Conservation (phyloP, 2,329 filamentous ascomycete genomes). For the Botrytis paeoniae region DNA sequence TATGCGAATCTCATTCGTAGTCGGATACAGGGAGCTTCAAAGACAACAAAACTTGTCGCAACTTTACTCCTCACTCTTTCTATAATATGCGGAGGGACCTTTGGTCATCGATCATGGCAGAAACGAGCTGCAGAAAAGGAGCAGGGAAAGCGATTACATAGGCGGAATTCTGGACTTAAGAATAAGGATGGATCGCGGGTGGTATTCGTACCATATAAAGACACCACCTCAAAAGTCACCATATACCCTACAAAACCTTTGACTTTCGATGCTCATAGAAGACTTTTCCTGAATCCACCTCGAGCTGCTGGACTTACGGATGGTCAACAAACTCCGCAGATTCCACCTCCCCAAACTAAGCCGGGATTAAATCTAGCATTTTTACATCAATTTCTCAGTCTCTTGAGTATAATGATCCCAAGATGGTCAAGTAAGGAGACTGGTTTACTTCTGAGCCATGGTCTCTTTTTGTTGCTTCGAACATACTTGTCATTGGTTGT, state of each 20-base stretch:
- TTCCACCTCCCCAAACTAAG: constrained; percentile 86
- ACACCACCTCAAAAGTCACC: constrained; percentile 83
- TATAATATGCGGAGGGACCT: constrained; percentile 76
- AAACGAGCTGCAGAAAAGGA: constrained; percentile 73
- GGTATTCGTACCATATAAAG: constrained; percentile 91
- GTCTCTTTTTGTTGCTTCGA: constrained; percentile 81
- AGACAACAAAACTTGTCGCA: constrained; percentile 69
- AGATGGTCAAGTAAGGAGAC: constrained; percentile 95
- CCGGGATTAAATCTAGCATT: constrained; percentile 94
- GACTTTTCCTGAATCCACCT: constrained; percentile 89
- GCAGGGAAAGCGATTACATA: constrained; percentile 75
- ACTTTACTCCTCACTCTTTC: constrained; percentile 73
- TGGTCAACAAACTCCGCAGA: constrained; percentile 56
- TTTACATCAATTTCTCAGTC: constrained; percentile 90
- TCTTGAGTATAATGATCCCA: constrained; percentile 97
- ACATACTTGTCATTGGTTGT: constrained; percentile 94
- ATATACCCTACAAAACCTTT: constrained; percentile 87
- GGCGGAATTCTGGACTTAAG: constrained; percentile 87
- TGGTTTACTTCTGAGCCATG: constrained; percentile 82
- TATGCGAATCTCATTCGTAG: constrained; percentile 53
- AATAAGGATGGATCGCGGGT: constrained; percentile 94
- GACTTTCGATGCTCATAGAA: constrained; percentile 93
- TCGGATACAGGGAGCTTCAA: constrained; percentile 62
- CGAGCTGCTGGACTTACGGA: constrained; percentile 74
- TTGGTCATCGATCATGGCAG: constrained; percentile 74